phyloP scores from a whole-genome alignment of 129 eudicot species.

The Pseudognaphalium luteoalbum region DNA sequence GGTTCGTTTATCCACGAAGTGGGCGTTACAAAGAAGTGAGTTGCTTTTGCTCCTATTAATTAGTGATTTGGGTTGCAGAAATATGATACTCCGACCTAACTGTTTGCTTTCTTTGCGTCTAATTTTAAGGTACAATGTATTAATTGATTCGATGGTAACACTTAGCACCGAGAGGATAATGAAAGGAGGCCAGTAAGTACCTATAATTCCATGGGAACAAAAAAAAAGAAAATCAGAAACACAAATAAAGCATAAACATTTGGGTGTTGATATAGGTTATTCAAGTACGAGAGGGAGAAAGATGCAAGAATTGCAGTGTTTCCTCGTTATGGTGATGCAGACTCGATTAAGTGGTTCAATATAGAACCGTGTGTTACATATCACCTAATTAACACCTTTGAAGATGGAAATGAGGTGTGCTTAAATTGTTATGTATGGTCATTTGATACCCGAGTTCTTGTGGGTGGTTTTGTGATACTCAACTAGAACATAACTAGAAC shows the following conservation, averaged over 20 bases:
- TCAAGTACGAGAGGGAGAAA: constrained; percentile 33
- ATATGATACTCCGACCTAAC: neutral
- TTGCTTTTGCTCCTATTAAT: constrained; percentile 9
- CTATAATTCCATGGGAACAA: neutral
- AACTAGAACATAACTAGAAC: neutral
- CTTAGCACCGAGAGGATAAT: constrained; percentile 21
- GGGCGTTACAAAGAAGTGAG: constrained; percentile 39
- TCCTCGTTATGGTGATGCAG: constrained; percentile 39
- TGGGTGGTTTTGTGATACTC: neutral
- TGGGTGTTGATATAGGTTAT: constrained; percentile 20
- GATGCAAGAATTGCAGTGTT: constrained; percentile 37
- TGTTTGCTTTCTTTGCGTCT: neutral
- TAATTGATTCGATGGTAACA: constrained; percentile 31
- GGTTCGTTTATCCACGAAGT: constrained; percentile 25
- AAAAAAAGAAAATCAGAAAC: neutral
- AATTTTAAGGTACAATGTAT: constrained; percentile 27
- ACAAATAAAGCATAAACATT: neutral
- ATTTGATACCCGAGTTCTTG: neutral
- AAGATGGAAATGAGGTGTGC: constrained; percentile 42
- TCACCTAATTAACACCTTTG: constrained; percentile 30
- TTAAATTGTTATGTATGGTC: neutral
- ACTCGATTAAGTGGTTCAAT: constrained; percentile 32
- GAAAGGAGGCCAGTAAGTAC: constrained; percentile 39
- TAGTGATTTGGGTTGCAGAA: neutral
- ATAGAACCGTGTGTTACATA: constrained; percentile 30